phyloP scores from a whole-genome alignment of 345 rosid genomes.

The Psidium friedrichsthalianum region DNA sequence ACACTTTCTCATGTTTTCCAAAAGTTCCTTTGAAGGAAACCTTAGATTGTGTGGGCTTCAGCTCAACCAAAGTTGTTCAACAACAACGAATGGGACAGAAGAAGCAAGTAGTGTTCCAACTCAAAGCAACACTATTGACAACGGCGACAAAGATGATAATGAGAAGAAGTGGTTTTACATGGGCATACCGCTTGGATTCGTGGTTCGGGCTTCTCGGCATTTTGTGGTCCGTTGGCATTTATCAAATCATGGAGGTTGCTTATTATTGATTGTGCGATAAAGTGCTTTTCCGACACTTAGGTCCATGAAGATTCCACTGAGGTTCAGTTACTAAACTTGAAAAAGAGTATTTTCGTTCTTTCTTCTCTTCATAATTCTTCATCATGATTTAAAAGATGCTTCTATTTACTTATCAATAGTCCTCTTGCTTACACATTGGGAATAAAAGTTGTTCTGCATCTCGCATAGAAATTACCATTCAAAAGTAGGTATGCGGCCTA shows the following conservation, averaged over 20 bases:
- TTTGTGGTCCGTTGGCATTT: not conserved
- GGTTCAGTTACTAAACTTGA: not conserved
- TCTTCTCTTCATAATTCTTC: not conserved
- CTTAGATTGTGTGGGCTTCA: too few relatives aligned
- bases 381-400: not conserved
- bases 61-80: too few relatives aligned
- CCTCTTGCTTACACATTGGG: too few relatives aligned
- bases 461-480: too few relatives aligned
- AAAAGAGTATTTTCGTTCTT: too few relatives aligned
- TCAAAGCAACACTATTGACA: too few relatives aligned
- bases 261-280: not conserved
- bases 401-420: not conserved
- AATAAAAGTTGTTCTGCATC: too few relatives aligned
- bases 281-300: not conserved
- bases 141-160: too few relatives aligned
- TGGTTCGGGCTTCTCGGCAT: not conserved
- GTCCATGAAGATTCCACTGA: not conserved
- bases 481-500: too few relatives aligned
- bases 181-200: not conserved
- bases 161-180: not conserved
- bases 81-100: too few relatives aligned
- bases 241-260: not conserved
- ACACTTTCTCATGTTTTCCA: slow-evolving; percentile 25
- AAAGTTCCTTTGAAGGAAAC: slow-evolving; percentile 1
- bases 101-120: too few relatives aligned